Evolutionary conservation across 768 basidiomycete genomes (phyloP), one percentile per base, ranked within the genome.

Genomic region (Boletus speciosus): DNA sequence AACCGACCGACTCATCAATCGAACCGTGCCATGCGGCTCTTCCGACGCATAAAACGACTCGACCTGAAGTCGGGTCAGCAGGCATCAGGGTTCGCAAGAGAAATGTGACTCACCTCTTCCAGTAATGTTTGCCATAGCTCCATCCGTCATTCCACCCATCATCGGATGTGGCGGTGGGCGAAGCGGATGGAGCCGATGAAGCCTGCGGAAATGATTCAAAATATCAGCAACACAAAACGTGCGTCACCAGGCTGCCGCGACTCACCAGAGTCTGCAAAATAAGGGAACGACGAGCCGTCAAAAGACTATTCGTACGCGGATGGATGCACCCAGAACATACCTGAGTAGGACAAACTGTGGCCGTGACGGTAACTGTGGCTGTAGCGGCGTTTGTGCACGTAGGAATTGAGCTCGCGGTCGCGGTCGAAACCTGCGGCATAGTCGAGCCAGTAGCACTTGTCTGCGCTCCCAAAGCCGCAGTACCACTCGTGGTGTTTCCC

Each of bases 321-420:
- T 14, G 23, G 16, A 32, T 15, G 32, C 11, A 34, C 21, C 5
- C 1, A 32, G n/a, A 47, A 43, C 54, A 19, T 48, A 66, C 65
- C 37, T 51, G 57, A 31, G 57, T 38, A 6, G 66, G 54, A 35
- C 55, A 61, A 6, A 19, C 43, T 5, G 49, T 50, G 10, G 54
- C 48, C 7, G 61, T 66, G n/a, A 53, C 52, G 0, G 65, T 66
- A 6, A 67, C 63, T 0, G 65, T 59, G n/a, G 47, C 50, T 0
- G 51, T 50, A 12, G 31, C 7, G 7, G 31, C 21, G 37, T 36
- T 12, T 6, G 50, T 29, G 35, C 58, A 60, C 11, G 41, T 21
- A 27, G 62, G 37, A 38, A 3, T 43, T 0, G 47, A 40, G 34
- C 56, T 46, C 34, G 47, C 21, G 11, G 60, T 46, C 34, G 47